Evolutionary conservation across 345 rosid species (phyloP).

Genomic region (Linum trigynum): DNA sequence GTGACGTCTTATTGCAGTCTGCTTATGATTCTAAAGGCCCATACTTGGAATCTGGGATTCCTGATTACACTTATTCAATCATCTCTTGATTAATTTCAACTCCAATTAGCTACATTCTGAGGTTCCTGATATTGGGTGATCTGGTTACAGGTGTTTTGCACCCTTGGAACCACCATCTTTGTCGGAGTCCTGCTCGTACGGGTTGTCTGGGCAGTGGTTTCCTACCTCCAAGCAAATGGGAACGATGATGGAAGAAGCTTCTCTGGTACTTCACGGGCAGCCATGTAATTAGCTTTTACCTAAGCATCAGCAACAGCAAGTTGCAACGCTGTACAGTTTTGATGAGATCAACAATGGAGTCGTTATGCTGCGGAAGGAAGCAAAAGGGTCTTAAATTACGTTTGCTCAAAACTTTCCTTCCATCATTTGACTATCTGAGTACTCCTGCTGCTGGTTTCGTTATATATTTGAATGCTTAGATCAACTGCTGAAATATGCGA

Average conservation of each 20-base stretch:
- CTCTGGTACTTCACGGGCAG: conserved; percentile 27
- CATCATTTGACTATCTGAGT: too few relatives aligned
- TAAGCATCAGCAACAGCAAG: too few relatives aligned
- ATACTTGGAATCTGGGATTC: too few relatives aligned
- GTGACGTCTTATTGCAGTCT: neutral
- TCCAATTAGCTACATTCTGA: too few relatives aligned
- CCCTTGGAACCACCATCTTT: conserved; percentile 60
- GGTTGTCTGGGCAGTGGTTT: conserved; percentile 49
- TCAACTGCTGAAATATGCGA: neutral
- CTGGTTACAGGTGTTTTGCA: conserved; percentile 56
- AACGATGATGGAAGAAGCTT: conserved; percentile 30
- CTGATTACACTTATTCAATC: neutral
- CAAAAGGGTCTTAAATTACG: too few relatives aligned
- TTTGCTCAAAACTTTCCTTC: too few relatives aligned
- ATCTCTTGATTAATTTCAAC: neutral
- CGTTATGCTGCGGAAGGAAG: too few relatives aligned
- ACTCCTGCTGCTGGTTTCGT: too few relatives aligned
- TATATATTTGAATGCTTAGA: too few relatives aligned
- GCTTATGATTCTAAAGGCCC: too few relatives aligned
- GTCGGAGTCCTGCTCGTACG: conserved; percentile 48
- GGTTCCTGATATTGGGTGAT: too few relatives aligned
- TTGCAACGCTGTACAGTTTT: neutral
- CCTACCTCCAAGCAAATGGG: conserved; percentile 50
- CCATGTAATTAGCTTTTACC: conserved; percentile 1
- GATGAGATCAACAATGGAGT: neutral